phyloP scores from a whole-genome alignment of 768 basidiomycete genomes.

The Mycena vulgaris region DNA sequence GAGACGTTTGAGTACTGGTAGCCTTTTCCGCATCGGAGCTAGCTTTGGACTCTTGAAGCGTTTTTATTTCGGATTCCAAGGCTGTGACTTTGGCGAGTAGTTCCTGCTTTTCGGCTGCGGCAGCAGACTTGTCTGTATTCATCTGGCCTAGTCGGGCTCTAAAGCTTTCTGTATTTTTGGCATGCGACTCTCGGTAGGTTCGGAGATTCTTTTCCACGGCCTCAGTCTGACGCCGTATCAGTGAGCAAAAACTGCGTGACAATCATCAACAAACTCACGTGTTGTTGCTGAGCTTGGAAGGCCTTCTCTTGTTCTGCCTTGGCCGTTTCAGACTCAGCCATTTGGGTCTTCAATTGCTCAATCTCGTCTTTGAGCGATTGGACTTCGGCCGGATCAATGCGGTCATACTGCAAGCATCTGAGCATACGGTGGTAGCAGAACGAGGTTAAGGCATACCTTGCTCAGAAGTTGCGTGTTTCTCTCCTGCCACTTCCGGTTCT shows the following conservation, averaged over 20 bases:
- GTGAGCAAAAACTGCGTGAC: background rate
- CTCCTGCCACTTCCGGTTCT: constrained; percentile 88
- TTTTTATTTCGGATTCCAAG: constrained; percentile 54
- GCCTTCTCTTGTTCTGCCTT: constrained; percentile 49
- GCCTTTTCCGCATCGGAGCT: constrained; percentile 41
- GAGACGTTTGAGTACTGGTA: constrained; percentile 35
- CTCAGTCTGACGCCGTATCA: constrained; percentile 52
- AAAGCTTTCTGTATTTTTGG: constrained; percentile 43
- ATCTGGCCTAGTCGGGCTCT: constrained; percentile 51
- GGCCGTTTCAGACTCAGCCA: constrained; percentile 20
- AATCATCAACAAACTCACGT: constrained; percentile 45
- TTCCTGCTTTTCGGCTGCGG: constrained; percentile 55
- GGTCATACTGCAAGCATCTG: constrained; percentile 74
- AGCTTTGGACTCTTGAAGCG: constrained; percentile 46
- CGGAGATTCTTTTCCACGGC: constrained; percentile 61
- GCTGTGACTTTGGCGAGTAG: constrained; percentile 56
- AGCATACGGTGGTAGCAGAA: constrained; percentile 7
- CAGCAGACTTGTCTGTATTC: constrained; percentile 53
- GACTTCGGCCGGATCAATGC: constrained; percentile 89
- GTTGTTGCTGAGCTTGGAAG: constrained; percentile 44
- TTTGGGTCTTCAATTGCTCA: constrained; percentile 59
- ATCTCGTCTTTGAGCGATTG: constrained; percentile 85
- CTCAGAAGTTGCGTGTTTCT: constrained; percentile 84
- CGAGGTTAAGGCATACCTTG: constrained; percentile 66
- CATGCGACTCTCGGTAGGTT: constrained; percentile 46